Evolutionary conservation across 2,329 filamentous ascomycete genomes (phyloP), one percentile per base, ranked within the genome.

Genomic region (Fusarium caatingaense): DNA sequence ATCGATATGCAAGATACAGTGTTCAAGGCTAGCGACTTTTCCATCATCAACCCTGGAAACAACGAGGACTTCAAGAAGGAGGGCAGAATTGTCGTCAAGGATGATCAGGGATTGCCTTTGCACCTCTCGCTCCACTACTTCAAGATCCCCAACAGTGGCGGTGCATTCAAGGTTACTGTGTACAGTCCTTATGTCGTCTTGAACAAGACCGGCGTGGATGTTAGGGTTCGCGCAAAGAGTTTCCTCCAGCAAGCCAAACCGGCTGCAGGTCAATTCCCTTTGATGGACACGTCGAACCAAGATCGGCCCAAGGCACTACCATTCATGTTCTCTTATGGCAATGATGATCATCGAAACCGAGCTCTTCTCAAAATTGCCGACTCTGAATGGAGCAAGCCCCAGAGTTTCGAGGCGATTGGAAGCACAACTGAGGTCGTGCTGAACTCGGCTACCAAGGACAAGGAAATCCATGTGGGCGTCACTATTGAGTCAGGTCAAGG

Each of bases 341-440:
- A 87, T 21, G 92, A 97, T 70, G 96, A 99, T 76, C 92, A 93
- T 73, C 93, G 93, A 73, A 99, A 99, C 78, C 90, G 96, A 71
- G 94, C 93, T 9, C 83, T 97, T 46, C 83, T 99, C 64, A 97
- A 93, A 81, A 89, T 98, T 42, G 93, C 92, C 8, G 92, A 97
- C 57, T 98, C 96, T 1, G 88, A 91, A 64, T 99, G 96, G 97
- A 98, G 96, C 82, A 97, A 96, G 78, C 93, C 95, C 1, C 95
- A 98, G 78, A 98, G 93, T 86, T 97, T 99, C 74, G 97, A 99
- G 77, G 96, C 96, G 21, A 96, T 99, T 69, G 96, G 96, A 32
- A 98, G 95, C 75, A 94, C 92, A 1, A 91, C 93, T 18, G 94
- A 98, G 73, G 92, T 97, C 37, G 88, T 96, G 34, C 85, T 99